A percentile compares a stretch with the other conserved stretches of the same genome.
These are phyloP conservation scores for Saccharomyces hybrid DNA, from an alignment of 1,139 yeast genomes.

Conservation along the genomic window DNA sequence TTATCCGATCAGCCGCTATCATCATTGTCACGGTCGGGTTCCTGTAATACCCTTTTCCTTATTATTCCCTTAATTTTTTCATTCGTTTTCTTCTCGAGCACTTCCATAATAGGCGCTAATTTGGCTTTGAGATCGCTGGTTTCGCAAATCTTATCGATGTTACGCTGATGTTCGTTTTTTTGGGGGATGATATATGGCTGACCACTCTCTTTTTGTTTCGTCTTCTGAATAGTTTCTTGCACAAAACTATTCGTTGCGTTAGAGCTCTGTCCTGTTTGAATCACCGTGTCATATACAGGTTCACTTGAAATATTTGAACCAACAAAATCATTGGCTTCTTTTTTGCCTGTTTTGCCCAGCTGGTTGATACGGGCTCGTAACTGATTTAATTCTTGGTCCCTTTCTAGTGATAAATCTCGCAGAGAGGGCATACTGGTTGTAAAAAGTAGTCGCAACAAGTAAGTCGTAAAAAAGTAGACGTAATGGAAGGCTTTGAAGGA, in stretches of 20 bases:
- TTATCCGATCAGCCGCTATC: background rate
- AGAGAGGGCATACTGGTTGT: background rate
- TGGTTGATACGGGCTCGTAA: background rate
- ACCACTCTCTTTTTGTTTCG: background rate
- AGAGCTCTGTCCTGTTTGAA: background rate
- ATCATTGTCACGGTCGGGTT: constrained; percentile 4
- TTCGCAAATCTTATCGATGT: constrained; percentile 21
- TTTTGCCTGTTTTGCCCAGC: background rate
- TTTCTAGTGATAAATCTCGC: background rate
- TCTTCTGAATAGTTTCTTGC: background rate
- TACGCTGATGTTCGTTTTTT: too few relatives aligned
- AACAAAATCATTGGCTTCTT: background rate
- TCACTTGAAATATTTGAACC: background rate
- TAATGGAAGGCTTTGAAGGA: background rate
- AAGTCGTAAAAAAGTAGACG: background rate
- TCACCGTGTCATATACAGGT: background rate
- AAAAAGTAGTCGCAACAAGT: too few relatives aligned
- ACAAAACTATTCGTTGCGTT: background rate
- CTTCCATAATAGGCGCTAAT: constrained; percentile 33
- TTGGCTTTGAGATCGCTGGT: constrained; percentile 39
- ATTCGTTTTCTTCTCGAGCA: constrained; percentile 37
- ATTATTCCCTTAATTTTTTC: constrained; percentile 36
- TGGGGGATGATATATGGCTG: background rate
- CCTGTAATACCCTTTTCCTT: constrained; percentile 32
- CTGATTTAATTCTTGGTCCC: background rate